Base-by-base conservation (phyloP, 2,329 filamentous ascomycete genomes). In the Fusarium ramigenum region DNA sequence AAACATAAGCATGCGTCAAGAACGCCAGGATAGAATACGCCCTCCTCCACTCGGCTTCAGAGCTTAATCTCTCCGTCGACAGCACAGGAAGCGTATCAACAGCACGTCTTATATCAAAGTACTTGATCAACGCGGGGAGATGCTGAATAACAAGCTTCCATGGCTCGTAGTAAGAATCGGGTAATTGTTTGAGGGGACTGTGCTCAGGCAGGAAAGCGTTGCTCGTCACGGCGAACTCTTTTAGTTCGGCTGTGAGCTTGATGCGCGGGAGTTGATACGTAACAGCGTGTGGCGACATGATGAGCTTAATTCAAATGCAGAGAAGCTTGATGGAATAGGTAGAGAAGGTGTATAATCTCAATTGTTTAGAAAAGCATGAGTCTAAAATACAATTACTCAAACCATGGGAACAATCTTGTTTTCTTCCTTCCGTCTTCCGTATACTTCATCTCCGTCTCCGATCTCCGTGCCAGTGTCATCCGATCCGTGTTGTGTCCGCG, bases 1-100 rank as follows among this genome's bases (percentile, higher is more conserved):
- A 98, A 25, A 98, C 91, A 81, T 97, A 97, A 15, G 90, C 92
- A 81, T 98, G 94, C 2, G 93, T 87, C 62, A 97, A 87, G 78
- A 97, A 96, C 0, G 89, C 90, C 46, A 98, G 85, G 12, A 97
- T 86, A 6, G 91, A 87, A 81, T 97, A 97, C 62, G 94, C 94
- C 74, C 95, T 87, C 72, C 92, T 87, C 93, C 93, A 97, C 84
- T 97, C 93, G 3, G 88, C 82, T 75, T 93, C 91, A 4, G 86
- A 87, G 8, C 82, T 80, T 10, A 97, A 85, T 10, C 87, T 84
- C 23, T 89, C 85, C 1, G 92, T 92, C 2, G 91, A 91, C 2
- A 97, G 85, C 1, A 94, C 80, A 0, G 93, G 92, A n/a, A 97
- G 84, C 8, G 83, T 79, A 49, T 92, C 86, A 16, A 96, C 87